These are phyloP conservation scores for Pseudomassariella vexata DNA, from an alignment of 2,329 filamentous ascomycete species.

Conservation along the genomic window DNA sequence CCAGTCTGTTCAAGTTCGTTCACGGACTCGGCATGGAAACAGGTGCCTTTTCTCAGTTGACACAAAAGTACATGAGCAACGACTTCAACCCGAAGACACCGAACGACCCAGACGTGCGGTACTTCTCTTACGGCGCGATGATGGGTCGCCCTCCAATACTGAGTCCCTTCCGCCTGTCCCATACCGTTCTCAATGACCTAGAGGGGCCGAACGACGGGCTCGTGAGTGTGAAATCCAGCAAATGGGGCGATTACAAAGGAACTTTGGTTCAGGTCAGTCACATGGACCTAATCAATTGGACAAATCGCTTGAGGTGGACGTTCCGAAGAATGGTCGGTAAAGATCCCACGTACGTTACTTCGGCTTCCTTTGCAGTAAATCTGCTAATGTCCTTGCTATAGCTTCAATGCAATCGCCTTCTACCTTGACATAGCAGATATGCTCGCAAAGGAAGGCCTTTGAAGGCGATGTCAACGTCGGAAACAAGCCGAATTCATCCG, in stretches of 20 bases:
- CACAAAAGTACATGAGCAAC: constrained; percentile 49
- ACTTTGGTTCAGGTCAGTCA: constrained; percentile 58
- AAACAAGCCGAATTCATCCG: background rate
- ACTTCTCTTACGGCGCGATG: constrained; percentile 58
- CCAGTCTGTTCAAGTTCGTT: constrained; percentile 46
- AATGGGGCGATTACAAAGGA: constrained; percentile 60
- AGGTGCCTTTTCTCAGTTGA: constrained; percentile 56
- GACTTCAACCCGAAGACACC: constrained; percentile 54
- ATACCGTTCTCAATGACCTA: constrained; percentile 38
- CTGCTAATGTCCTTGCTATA: constrained; percentile 19
- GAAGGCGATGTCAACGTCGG: constrained; percentile 5
- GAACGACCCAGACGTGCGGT: constrained; percentile 46
- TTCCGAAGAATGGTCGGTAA: constrained; percentile 48
- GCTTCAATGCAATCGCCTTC: constrained; percentile 63
- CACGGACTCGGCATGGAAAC: constrained; percentile 49
- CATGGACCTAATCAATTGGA: constrained; percentile 64
- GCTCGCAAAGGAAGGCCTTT: constrained; percentile 60
- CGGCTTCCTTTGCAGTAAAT: background rate
- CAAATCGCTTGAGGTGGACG: constrained; percentile 52
- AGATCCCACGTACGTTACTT: constrained; percentile 40
- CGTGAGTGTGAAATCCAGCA: constrained; percentile 59
- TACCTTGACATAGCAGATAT: constrained; percentile 64
- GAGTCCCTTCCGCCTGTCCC: constrained; percentile 56
- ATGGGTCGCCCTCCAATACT: constrained; percentile 49
- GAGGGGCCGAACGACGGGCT: constrained; percentile 62